Evolutionary conservation across 208 protist species (phyloP).

Genomic region (Leishmania tropica): DNA sequence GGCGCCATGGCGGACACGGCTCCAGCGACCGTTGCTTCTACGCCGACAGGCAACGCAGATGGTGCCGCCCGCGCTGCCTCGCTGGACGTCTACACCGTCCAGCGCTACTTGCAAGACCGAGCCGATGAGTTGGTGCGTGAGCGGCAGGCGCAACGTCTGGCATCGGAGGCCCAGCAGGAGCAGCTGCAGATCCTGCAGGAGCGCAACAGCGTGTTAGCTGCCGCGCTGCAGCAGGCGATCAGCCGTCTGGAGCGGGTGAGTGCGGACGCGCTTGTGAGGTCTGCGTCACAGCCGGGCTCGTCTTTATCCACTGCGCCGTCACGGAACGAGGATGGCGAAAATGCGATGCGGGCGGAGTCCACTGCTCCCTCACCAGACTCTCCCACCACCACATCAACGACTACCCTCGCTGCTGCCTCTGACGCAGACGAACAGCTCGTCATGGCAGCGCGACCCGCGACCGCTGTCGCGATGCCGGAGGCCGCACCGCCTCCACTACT

Average conservation of each 20-base stretch:
- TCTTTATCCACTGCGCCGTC: neutral
- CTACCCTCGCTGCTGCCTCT: neutral
- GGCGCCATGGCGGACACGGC: neutral
- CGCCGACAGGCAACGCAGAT: neutral
- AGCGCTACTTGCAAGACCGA: constrained; percentile 37
- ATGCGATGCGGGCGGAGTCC: neutral
- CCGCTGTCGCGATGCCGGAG: neutral
- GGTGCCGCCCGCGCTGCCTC: neutral
- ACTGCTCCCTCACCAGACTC: neutral
- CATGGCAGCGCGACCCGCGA: neutral
- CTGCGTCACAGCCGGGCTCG: constrained; percentile 3
- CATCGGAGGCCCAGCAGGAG: constrained; percentile 20
- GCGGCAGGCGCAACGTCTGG: constrained; percentile 21
- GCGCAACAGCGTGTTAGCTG: constrained; percentile 38
- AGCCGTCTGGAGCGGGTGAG: constrained; percentile 20
- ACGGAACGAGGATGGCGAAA: neutral
- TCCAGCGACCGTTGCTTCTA: neutral
- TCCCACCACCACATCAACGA: neutral
- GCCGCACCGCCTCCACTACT: neutral
- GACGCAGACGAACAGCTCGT: neutral
- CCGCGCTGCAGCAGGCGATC: constrained; percentile 42
- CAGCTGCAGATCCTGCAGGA: constrained; percentile 33
- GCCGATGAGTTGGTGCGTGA: constrained; percentile 30
- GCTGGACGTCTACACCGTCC: constrained; percentile 33
- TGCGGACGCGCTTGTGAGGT: constrained; percentile 21